Base-by-base conservation (phyloP, 2,329 filamentous ascomycete genomes). In the Phialemonium atrogriseum region DNA sequence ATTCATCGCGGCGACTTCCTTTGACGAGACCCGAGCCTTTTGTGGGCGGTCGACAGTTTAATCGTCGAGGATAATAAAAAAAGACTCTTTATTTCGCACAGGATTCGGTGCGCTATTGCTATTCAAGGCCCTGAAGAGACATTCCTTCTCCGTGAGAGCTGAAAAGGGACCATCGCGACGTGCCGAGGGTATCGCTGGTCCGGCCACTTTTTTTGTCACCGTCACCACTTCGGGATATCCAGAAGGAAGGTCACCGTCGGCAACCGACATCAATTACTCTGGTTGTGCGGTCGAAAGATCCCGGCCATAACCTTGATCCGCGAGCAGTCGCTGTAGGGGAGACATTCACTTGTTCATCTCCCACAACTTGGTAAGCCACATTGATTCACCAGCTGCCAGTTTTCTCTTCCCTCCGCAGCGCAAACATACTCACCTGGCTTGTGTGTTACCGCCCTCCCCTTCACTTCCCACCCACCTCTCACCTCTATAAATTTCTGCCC, bases 271-370 rank as follows among this genome's bases (percentile, higher is more conserved):
- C n/a, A n/a, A n/a, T n/a, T n/a, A n/a, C n/a, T n/a, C 13, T 25
- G 28, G 42, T 39, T 33, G 37, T 43, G 39, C 34, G 38, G 44
- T 55, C 43, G 45, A 51, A 43, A 52, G 41, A 53, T 54, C 50
- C 44, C 44, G 46, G 46, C 49, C 45, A 39, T 38, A 32, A 23
- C 33, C 37, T 39, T 45, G 34, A 35, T 45, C 42, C 39, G 45
- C 49, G 54, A 54, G 53, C 60, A 59, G 51, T 40, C 41, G 45
- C 55, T 62, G 60, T 65, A 67, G 85, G 86, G 84, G 87, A 94
- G 82, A 87, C 87, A 94, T 94, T 94, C 62, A 80, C 59, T 94
- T 94, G 87, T 94, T 86, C 68, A 84, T 94, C 87, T 94, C 86
- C 83, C 75, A 63, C 73, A 72, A 59, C 73, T 26, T 66, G 72